Evolutionary conservation across 164 flowering plant species (phyloP).

Genomic region (Vitis rupestris): DNA sequence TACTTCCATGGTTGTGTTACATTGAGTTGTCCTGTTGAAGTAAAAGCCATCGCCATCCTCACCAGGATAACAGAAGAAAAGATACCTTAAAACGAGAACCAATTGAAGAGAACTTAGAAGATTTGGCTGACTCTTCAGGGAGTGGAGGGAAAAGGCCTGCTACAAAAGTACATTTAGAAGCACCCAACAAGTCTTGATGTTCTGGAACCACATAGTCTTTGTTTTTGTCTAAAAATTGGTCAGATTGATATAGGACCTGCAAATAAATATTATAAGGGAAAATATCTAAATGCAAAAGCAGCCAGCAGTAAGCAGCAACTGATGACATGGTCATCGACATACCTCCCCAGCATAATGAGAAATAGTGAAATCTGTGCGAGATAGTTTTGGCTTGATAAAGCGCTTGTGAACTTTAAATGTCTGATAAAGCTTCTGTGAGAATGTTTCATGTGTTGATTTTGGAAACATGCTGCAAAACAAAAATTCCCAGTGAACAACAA

Average conservation of each 20-base stretch:
- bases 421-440: conserved; percentile 70
- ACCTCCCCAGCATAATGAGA: conserved; percentile 88
- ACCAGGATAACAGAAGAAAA: conserved; percentile 3
- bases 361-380: conserved; percentile 69
- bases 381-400: conserved; percentile 69
- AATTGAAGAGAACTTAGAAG: conserved; percentile 75
- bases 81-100: conserved; percentile 80
- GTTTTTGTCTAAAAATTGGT: conserved; percentile 78
- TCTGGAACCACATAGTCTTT: conserved; percentile 82
- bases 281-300: neutral
- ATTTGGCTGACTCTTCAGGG: conserved; percentile 59
- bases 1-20: neutral
- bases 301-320: neutral
- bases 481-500: conserved; percentile 1
- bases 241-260: conserved; percentile 73
- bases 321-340: neutral
- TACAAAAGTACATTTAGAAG: conserved; percentile 72
- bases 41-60: neutral
- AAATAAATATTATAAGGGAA: neutral
- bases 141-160: conserved; percentile 73
- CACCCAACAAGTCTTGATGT: conserved; percentile 63
- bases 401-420: conserved; percentile 70
- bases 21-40: neutral
- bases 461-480: conserved; percentile 70
- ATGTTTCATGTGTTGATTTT: conserved; percentile 78